Evolutionary conservation across 441 rosid genomes (phyloP).

Genomic region (Dalechampia spathulata): DNA sequence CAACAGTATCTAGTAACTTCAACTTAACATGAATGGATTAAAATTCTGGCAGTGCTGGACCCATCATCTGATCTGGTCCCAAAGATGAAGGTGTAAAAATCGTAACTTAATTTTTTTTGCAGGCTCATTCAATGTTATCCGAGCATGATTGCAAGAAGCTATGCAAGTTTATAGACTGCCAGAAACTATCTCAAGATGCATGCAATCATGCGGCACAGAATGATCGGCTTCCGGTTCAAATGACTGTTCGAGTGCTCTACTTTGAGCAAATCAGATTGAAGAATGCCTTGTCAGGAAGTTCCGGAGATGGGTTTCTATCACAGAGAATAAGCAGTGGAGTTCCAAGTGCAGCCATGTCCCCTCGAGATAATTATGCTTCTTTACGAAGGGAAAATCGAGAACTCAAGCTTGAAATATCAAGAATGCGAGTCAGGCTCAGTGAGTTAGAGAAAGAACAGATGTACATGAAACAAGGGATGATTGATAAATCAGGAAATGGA

Average conservation of each 20-base stretch:
- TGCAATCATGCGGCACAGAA: slow-evolving; percentile 68
- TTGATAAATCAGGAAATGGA: slow-evolving; percentile 61
- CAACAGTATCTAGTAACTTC: too few species aligned
- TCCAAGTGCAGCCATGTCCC: slow-evolving; percentile 74
- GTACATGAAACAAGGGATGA: slow-evolving; percentile 74
- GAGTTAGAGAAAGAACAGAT: slow-evolving; percentile 80
- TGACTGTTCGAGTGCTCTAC: slow-evolving; percentile 51
- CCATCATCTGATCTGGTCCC: too few species aligned
- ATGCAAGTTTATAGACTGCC: slow-evolving; percentile 65
- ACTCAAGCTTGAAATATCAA: slow-evolving; percentile 79
- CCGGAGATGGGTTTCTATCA: slow-evolving; percentile 54
- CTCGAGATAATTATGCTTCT: slow-evolving; percentile 77
- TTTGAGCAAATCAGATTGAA: slow-evolving; percentile 63
- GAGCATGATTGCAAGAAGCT: slow-evolving; percentile 69
- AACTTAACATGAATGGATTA: too few species aligned
- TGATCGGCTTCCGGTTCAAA: slow-evolving; percentile 61
- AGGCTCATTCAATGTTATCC: slow-evolving; percentile 70
- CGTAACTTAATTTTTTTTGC: neutral
- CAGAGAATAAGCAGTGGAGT: slow-evolving; percentile 67
- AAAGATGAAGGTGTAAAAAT: too few species aligned
- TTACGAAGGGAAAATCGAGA: slow-evolving; percentile 82
- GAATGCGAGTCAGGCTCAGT: slow-evolving; percentile 81
- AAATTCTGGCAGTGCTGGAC: too few species aligned
- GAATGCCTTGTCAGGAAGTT: slow-evolving; percentile 49
- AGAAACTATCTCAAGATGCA: slow-evolving; percentile 68